Evolutionary conservation across 2,329 filamentous ascomycete genomes (phyloP).

Genomic region (Claviceps pazoutovae): DNA sequence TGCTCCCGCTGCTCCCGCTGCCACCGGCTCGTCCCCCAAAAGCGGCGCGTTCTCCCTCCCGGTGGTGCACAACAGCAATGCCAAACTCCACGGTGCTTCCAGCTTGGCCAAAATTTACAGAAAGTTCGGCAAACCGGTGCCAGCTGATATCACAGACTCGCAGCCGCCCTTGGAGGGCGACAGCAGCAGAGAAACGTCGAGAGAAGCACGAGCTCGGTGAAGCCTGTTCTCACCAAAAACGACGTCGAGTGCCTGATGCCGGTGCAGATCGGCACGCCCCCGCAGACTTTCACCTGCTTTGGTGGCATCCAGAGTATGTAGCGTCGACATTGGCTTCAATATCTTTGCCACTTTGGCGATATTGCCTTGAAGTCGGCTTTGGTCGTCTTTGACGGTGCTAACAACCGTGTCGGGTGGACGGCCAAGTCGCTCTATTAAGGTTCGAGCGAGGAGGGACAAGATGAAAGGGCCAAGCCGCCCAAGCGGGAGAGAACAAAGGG

Average conservation of each 20-base stretch:
- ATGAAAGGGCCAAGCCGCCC: too few relatives aligned
- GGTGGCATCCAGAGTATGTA: constrained; percentile 53
- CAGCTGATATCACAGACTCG: too few relatives aligned
- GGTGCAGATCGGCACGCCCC: constrained; percentile 10
- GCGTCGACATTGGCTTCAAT: constrained; percentile 28
- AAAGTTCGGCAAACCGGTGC: constrained; percentile 1
- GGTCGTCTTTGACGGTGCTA: constrained; percentile 41
- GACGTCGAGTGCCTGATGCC: constrained; percentile 8
- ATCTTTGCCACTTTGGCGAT: constrained; percentile 38
- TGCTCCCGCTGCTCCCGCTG: neutral
- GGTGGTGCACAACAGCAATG: constrained; percentile 5
- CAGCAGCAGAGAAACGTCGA: neutral
- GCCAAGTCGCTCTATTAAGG: neutral
- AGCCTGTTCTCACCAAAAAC: constrained; percentile 1
- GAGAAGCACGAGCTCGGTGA: constrained; percentile 5
- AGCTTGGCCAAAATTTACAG: constrained; percentile 8
- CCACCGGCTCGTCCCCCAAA: constrained; percentile 2
- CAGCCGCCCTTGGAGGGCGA: neutral
- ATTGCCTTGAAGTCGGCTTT: constrained; percentile 46
- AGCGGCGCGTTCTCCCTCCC: neutral
- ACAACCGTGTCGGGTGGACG: constrained; percentile 31
- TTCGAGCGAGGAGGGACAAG: neutral
- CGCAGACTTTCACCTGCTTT: constrained; percentile 28
- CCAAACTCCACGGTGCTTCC: constrained; percentile 5
- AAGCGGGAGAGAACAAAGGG: neutral